Evolutionary conservation across 805 yeast genomes (phyloP), one percentile per base, ranked within the genome.

Genomic region (Wickerhamomyces bovis): DNA sequence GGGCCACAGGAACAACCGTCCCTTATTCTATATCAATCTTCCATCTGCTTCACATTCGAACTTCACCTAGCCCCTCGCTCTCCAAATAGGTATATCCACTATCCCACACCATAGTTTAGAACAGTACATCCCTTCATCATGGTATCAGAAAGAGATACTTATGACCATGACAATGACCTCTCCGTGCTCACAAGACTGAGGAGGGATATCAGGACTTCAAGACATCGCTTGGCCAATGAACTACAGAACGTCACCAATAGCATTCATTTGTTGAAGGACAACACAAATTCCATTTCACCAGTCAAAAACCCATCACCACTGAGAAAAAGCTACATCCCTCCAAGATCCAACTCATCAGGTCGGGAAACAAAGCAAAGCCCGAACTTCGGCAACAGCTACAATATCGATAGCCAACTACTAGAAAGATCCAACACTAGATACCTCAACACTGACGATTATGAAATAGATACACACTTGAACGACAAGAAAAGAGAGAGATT

Each of bases 401-500:
- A 41, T 16, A 16, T 53, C 7, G 56, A 53, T 39, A 35, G 52
- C 6, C 49, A 50, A 31, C 41, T 55, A 5, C 39, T 55, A 28
- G 50, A 43, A 19, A 38, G 44, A 19, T 51, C 53, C 20, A 53
- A 56, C 40, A 21, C 44, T 26, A 40, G 52, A 19, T 55, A 49
- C 39, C 39, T 54, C 28, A 52, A 57, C 20, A 48, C 49, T 5
- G 50, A 49, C n/a, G 39, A 46, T 0, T 53, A 43, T 26, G 35
- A 41, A 4, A 40, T 40, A 10, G 54, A 46, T 16, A 6, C 40
- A 6, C 31, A 40, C 20, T 23, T 26, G 13, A 56, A 55, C 39
- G 50, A 46, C 12, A 30, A 50, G 38, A 55, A 56, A 26, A 49
- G 60, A n/a, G 55, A 56, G 19, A 41, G 42, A 20, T 50, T 54